Base-by-base conservation (phyloP, 83 land plant species). In the Picea engelmannii region DNA sequence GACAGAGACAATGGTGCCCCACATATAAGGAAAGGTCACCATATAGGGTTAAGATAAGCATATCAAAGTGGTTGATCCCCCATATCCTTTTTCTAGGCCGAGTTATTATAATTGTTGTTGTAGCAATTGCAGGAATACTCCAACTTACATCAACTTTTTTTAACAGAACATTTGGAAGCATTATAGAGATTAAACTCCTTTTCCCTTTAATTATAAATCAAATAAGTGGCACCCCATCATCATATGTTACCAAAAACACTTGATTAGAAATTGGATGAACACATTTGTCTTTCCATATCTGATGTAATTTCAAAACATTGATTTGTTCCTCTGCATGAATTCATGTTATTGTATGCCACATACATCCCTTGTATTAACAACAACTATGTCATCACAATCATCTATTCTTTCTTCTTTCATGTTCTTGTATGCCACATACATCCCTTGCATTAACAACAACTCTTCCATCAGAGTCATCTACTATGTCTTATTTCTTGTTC, bases 191-290 rank as follows among this genome's bases (percentile, higher is more conserved):
- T 74, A 98, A 81, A 18, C 80, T 81, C 73, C 91, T 93, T 78
- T 88, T 89, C 66, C 91, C 96, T 83, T 82, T 87, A 27, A 90
- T 81, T 58, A 96, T 87, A 84, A 96, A 89, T 81, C 97, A 96
- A 69, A 98, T 81, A 58, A 96, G 44, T 35, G 97, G 90, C 63
- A 85, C 84, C 10, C 91, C 89, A 85, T 96, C 99, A 79, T 89
- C 91, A 89, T 96, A 97, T 20, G 96, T 90, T 9, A 95, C 97
- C 76, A 94, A 64, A 79, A 98, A 94, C 5, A 96, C 99, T 96
- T 98, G 35, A 31, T 31, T 31, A 31, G 35, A 0, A 31, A 31
- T 31, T 31, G 35, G 35, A 31, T 31, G 35, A 31, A 31, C 35
- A 31, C 2, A 31, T 2, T 1, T 31, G 35, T 31, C 35, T 31